phyloP scores from a whole-genome alignment of 768 basidiomycete genomes.

The Cantharellus anzutake region DNA sequence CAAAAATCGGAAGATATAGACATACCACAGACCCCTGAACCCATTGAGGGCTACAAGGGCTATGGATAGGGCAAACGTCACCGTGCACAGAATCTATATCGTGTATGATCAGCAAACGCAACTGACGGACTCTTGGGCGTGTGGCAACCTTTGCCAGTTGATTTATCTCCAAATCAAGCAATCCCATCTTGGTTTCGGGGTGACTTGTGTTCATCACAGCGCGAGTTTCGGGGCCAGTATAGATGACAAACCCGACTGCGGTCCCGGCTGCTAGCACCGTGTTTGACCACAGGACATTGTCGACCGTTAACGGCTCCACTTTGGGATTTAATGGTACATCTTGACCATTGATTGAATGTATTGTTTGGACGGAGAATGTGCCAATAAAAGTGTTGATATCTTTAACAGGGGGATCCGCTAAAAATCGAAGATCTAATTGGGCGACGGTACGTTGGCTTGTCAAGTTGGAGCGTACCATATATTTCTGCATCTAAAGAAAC shows the following conservation, averaged over 20 bases:
- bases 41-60: slow-evolving; percentile 90
- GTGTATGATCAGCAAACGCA: slow-evolving; percentile 2
- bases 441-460: slow-evolving; percentile 6
- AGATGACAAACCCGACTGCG: slow-evolving; percentile 81
- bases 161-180: slow-evolving; percentile 89
- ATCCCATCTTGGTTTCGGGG: slow-evolving; percentile 83
- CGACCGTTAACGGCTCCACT: slow-evolving; percentile 77
- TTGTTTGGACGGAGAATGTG: slow-evolving; percentile 47
- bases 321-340: slow-evolving; percentile 27
- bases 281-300: slow-evolving; percentile 94
- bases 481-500: slow-evolving; percentile 65
- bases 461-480: slow-evolving; percentile 36
- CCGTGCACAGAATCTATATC: slow-evolving; percentile 71
- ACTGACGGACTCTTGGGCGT: neutral
- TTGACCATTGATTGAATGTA: slow-evolving; percentile 13
- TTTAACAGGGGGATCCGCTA: slow-evolving; percentile 89
- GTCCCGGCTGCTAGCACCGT: slow-evolving; percentile 92
- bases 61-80: slow-evolving; percentile 82
- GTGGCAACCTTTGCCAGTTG: slow-evolving; percentile 67
- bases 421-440: slow-evolving; percentile 4
- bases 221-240: slow-evolving; percentile 86
- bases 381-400: slow-evolving; percentile 94
- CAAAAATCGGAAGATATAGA: slow-evolving; percentile 90
- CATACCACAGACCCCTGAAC: slow-evolving; percentile 88
- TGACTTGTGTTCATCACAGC: slow-evolving; percentile 99